Evolutionary conservation across 1,284 basidiomycete species (phyloP).

Genomic region (Marasmius sp.): DNA sequence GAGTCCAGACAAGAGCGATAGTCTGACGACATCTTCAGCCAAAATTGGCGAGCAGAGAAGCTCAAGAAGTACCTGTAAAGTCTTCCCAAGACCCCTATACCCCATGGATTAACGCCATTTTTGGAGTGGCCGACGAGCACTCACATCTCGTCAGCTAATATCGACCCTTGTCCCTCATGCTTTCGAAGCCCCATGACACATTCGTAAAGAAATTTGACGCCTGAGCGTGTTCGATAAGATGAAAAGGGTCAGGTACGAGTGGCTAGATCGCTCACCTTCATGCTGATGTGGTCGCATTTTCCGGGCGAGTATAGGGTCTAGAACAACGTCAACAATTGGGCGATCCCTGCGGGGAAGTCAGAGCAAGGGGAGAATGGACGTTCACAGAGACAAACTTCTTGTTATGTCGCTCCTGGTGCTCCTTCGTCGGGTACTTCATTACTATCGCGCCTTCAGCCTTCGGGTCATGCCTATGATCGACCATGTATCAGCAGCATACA

Average conservation of each 20-base stretch:
- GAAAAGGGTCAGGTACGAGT: not conserved
- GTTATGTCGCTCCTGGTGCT: slow-evolving; percentile 69
- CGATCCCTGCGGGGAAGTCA: slow-evolving; percentile 40
- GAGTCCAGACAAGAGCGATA: slow-evolving; percentile 84
- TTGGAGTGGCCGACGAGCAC: slow-evolving; percentile 27
- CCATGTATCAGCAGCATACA: slow-evolving; percentile 19
- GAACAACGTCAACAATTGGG: slow-evolving; percentile 80
- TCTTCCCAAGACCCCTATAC: slow-evolving; percentile 90
- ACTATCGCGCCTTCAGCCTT: slow-evolving; percentile 77
- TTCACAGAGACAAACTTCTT: slow-evolving; percentile 54
- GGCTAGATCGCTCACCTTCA: slow-evolving; percentile 59
- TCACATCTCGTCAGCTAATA: slow-evolving; percentile 97
- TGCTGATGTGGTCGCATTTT: slow-evolving; percentile 88
- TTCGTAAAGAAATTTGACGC: slow-evolving; percentile 91
- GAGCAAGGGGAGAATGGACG: slow-evolving; percentile 2
- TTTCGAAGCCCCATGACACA: slow-evolving; percentile 93
- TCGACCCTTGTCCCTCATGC: slow-evolving; percentile 89
- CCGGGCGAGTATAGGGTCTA: slow-evolving; percentile 86
- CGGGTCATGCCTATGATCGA: slow-evolving; percentile 68
- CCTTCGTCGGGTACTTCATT: slow-evolving; percentile 78
- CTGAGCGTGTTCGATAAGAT: slow-evolving; percentile 30
- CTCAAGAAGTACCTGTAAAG: slow-evolving; percentile 60
- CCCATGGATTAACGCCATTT: slow-evolving; percentile 9
- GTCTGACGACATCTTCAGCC: slow-evolving; percentile 49
- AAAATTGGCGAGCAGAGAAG: not conserved